Evolutionary conservation across 1,284 basidiomycete species (phyloP).

Genomic region (Coniferiporia sulphurascens): DNA sequence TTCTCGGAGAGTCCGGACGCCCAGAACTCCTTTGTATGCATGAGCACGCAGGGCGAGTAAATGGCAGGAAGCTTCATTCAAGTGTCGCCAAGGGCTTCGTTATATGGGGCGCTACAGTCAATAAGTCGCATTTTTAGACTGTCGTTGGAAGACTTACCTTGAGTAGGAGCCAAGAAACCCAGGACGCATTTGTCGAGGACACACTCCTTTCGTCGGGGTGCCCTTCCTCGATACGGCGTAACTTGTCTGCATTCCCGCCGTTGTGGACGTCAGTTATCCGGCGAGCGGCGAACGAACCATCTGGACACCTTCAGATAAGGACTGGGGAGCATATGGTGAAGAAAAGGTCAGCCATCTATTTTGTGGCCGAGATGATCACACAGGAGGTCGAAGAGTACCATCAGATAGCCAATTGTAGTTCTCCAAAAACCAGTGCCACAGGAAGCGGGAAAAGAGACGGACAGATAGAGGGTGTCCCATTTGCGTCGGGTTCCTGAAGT

Average conservation of each 20-base stretch:
- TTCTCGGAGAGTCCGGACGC: slow-evolving; percentile 32
- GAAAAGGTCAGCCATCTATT: background rate
- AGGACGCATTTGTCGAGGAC: slow-evolving; percentile 50
- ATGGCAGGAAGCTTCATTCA: slow-evolving; percentile 56
- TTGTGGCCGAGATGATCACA: background rate
- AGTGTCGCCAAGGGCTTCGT: no score
- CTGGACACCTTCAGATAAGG: slow-evolving; percentile 38
- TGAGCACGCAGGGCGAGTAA: slow-evolving; percentile 52
- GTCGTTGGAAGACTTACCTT: slow-evolving; percentile 41
- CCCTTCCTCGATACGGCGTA: slow-evolving; percentile 41
- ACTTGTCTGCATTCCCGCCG: slow-evolving; percentile 44
- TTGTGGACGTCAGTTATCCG: slow-evolving; percentile 54
- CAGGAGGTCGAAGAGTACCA: slow-evolving; percentile 18
- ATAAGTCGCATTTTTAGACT: no score
- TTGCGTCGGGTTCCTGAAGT: no score
- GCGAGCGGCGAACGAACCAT: slow-evolving; percentile 37
- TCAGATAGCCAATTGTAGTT: no score
- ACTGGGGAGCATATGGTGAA: slow-evolving; percentile 33
- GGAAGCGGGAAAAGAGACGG: no score
- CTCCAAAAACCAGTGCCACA: no score
- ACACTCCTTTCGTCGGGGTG: slow-evolving; percentile 52
- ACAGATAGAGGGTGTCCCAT: no score
- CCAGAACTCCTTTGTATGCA: slow-evolving; percentile 44
- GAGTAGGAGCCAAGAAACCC: slow-evolving; percentile 62
- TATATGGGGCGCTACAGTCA: no score